Conservation (phyloP, 371 early-diverging fungal genomes). For the Zychaea mexicana region DNA sequence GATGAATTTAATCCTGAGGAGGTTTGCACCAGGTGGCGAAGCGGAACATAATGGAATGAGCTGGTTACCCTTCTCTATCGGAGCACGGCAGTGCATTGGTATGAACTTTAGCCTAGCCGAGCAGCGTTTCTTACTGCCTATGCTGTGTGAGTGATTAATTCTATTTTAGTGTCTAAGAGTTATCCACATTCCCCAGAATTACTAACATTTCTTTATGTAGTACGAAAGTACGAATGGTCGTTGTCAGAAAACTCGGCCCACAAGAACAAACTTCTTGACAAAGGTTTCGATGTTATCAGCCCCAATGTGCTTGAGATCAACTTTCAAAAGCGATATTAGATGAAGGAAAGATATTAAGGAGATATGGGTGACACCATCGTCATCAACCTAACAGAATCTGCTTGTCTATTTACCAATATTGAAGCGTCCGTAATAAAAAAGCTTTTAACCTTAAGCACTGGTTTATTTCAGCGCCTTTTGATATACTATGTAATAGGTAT, state of each 20-base stretch:
- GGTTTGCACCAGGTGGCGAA: slow-evolving; percentile 25
- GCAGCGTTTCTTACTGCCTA: slow-evolving; percentile 54
- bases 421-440: no score
- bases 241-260: slow-evolving; percentile 30
- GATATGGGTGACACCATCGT: no score
- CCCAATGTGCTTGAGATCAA: slow-evolving; percentile 23
- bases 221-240: slow-evolving; percentile 29
- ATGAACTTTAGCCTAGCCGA: slow-evolving; percentile 60
- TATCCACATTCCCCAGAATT: no score
- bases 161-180: no score
- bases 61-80: slow-evolving; percentile 57
- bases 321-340: slow-evolving; percentile 26
- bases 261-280: slow-evolving; percentile 13
- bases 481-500: no score
- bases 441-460: no score
- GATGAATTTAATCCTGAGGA: slow-evolving; percentile 23
- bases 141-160: slow-evolving; percentile 48
- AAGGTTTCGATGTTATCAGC: slow-evolving; percentile 1
- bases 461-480: no score
- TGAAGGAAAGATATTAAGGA: no score
- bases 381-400: no score
- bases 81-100: slow-evolving; percentile 59
- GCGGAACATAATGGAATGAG: slow-evolving; percentile 18
- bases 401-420: no score
- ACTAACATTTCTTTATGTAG: slow-evolving; percentile 13